phyloP scores from a whole-genome alignment of 176 grass and related monocot genomes.

The Bolboschoenus planiculmis region DNA sequence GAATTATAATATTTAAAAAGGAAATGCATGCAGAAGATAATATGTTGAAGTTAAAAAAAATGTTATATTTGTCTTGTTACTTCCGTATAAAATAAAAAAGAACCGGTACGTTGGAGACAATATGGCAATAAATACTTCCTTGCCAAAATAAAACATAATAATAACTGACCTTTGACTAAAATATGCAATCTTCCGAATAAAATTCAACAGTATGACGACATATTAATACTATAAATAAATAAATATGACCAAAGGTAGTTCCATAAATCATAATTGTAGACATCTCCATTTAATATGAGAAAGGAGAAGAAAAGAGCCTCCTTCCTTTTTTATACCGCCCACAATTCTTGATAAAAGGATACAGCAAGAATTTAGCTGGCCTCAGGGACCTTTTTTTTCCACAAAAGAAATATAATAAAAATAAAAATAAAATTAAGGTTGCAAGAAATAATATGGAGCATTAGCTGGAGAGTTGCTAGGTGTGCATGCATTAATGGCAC shows the following conservation, averaged over 20 bases:
- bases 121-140: background rate
- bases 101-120: background rate
- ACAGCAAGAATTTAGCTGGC: conserved; percentile 28
- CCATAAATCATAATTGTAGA: background rate
- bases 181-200: background rate
- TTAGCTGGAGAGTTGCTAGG: background rate
- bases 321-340: conserved; percentile 9
- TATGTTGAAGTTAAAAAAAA: background rate
- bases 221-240: background rate
- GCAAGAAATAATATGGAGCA: background rate
- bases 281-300: background rate
- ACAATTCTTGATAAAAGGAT: conserved; percentile 13
- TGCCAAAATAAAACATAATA: background rate
- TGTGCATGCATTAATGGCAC: conserved; percentile 7
- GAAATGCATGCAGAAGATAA: background rate
- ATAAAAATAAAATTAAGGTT: background rate
- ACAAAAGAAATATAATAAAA: background rate
- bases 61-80: background rate
- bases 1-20: background rate
- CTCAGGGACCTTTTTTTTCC: conserved; percentile 2
- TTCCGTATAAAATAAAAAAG: background rate
- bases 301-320: background rate
- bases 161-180: background rate
- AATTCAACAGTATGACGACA: background rate
- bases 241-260: background rate